Evolutionary conservation across 2,329 filamentous ascomycete genomes (phyloP), one percentile per base, ranked within the genome.

Genomic region (Biscogniauxia mediterranea): DNA sequence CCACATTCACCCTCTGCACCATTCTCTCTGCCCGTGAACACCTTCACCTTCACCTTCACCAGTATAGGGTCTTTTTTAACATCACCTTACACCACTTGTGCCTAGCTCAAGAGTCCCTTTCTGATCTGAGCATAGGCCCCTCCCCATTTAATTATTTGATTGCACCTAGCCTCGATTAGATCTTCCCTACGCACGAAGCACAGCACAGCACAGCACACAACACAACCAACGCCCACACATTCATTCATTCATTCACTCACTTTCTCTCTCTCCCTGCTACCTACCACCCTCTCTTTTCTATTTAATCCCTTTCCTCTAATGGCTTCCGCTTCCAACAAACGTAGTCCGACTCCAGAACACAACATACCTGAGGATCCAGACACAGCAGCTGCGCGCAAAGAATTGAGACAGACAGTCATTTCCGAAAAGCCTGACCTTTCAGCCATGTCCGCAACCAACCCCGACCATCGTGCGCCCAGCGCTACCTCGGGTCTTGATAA

Each of bases 381-480:
- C 69, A 89, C 86, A 50, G 84, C 84, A 61, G 85, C 85, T 56
- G 80, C 86, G 42, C 83, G 86, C 63, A 83, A 87, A 69, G 86
- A 89, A 75, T 80, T 89, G 50, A 86, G 84, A 75, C 85, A 89
- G 65, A 87, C 86, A 9, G 81, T 78, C 57, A 88, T 89, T 65
- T 89, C 86, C 17, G 85, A 84, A 67, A 79, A 74, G 64, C 64
- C 68, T 56, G 70, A 72, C 64, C 69, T 70, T 57, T 70, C 68
- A 52, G 55, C 64, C 21, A 70, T 69, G 66, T 62, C 64, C 59
- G 51, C 73, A 64, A 62, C 68, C 38, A 60, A 66, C 52, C 58
- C 54, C 32, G 56, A 68, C 49, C 61, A 70, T 57, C 69, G 64
- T 60, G 64, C 69, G 55, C 61, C 66, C 58, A 62, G 57, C 54